Conservation (phyloP, 106 monocot genomes). For the Cymbidium sinense region DNA sequence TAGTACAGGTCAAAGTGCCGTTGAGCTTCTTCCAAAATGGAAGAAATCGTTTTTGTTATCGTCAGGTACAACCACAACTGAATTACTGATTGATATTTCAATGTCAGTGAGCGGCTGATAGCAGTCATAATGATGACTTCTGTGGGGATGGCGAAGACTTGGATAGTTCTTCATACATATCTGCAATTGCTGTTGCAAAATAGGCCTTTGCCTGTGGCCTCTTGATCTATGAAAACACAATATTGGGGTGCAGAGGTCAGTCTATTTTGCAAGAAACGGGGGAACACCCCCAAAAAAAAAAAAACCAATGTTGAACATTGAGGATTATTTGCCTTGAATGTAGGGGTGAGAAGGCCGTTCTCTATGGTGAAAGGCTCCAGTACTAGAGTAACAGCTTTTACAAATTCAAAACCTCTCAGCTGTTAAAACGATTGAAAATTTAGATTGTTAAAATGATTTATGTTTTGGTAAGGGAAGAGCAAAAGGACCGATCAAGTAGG, state of each 20-base stretch:
- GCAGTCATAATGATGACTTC: not conserved
- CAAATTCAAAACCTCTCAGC: conserved; percentile 96
- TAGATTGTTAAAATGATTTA: not conserved
- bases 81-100: too few species aligned
- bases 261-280: too few species aligned
- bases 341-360: conserved; percentile 89
- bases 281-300: too few species aligned
- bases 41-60: too few species aligned
- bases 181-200: conserved; percentile 58
- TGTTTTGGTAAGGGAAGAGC: too few species aligned
- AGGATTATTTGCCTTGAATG: conserved; percentile 62
- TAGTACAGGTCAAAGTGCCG: not conserved
- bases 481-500: too few species aligned
- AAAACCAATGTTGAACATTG: not conserved
- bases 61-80: too few species aligned
- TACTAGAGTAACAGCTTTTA: conserved; percentile 71
- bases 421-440: conserved; percentile 12
- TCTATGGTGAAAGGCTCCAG: conserved; percentile 83
- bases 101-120: too few species aligned
- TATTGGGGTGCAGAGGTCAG: not conserved
- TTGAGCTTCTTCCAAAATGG: too few species aligned
- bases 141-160: not conserved
- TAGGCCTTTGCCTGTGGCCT: conserved; percentile 88
- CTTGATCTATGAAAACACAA: conserved; percentile 43
- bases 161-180: conserved; percentile 65